phyloP scores from a whole-genome alignment of 2,329 filamentous ascomycete species.

The Aspergillus arachidicola region DNA sequence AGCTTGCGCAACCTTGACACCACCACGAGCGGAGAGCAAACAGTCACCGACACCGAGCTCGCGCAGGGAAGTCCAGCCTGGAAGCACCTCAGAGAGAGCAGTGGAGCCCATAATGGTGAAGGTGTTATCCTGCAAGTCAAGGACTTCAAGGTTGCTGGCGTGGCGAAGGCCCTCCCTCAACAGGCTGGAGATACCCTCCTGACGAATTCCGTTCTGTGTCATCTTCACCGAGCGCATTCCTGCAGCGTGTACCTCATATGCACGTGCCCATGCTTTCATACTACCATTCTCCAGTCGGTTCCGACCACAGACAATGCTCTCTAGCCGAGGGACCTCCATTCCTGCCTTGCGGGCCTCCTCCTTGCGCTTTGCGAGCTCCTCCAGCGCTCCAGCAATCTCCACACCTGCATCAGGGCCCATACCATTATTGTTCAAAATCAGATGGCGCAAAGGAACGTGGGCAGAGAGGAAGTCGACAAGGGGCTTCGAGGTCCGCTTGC shows the following conservation, averaged over 20 bases:
- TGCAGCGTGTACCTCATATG: constrained; percentile 76
- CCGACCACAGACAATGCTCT: constrained; percentile 96
- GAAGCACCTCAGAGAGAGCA: constrained; percentile 74
- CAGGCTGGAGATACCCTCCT: constrained; percentile 84
- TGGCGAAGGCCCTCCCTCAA: constrained; percentile 76
- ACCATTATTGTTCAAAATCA: constrained; percentile 98
- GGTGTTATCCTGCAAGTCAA: constrained; percentile 97
- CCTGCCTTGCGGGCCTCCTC: constrained; percentile 63
- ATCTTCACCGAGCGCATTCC: constrained; percentile 88
- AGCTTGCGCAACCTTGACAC: constrained; percentile 70
- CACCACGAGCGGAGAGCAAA: constrained; percentile 76
- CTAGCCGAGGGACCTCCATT: constrained; percentile 76
- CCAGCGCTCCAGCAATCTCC: constrained; percentile 84
- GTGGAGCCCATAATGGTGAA: constrained; percentile 81
- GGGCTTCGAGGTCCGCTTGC: constrained; percentile 89
- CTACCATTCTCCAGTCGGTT: constrained; percentile 95
- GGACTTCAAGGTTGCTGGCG: constrained; percentile 67
- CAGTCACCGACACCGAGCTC: constrained; percentile 92
- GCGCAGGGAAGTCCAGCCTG: constrained; percentile 72
- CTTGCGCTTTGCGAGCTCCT: constrained; percentile 81
- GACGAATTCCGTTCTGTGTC: constrained; percentile 96
- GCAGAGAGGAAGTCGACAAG: constrained; percentile 87
- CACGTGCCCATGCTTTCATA: constrained; percentile 92
- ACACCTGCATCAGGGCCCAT: constrained; percentile 89
- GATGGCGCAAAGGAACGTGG: constrained; percentile 87